Evolutionary conservation across 1,284 basidiomycete species (phyloP).

Genomic region (Takashimella tepidaria): DNA sequence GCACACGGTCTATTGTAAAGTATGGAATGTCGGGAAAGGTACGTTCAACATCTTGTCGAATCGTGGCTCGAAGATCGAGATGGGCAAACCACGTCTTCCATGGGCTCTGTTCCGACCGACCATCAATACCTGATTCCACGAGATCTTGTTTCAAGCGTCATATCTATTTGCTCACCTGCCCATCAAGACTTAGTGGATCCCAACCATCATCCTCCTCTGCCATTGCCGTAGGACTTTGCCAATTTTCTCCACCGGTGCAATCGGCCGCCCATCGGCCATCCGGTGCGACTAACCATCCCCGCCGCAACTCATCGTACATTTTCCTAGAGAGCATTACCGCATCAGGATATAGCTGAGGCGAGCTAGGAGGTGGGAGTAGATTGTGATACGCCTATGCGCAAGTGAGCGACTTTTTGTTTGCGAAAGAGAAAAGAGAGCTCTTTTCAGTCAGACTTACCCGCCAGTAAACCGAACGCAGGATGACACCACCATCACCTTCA

Average conservation of each 20-base stretch:
- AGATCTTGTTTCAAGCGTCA: too few species aligned
- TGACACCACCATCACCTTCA: conserved; percentile 31
- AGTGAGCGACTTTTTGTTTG: not conserved
- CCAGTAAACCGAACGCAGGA: conserved; percentile 47
- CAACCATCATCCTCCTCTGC: conserved; percentile 50
- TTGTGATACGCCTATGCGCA: conserved; percentile 28
- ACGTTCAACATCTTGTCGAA: conserved; percentile 84
- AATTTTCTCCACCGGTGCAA: conserved; percentile 39
- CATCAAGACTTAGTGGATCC: conserved; percentile 79
- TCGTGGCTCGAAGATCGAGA: conserved; percentile 77
- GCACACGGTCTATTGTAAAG: conserved; percentile 69
- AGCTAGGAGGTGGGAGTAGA: conserved; percentile 43
- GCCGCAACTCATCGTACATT: conserved; percentile 42
- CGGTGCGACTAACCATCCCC: conserved; percentile 48
- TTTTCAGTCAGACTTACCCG: conserved; percentile 33
- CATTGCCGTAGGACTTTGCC: not conserved
- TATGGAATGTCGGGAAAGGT: conserved; percentile 91
- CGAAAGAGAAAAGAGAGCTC: too few species aligned
- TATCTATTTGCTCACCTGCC: conserved; percentile 65
- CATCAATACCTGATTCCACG: too few species aligned
- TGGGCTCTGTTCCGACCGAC: conserved; percentile 77
- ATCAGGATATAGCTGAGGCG: conserved; percentile 33
- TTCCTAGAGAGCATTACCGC: conserved; percentile 26
- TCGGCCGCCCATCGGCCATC: conserved; percentile 51
- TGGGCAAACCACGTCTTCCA: conserved; percentile 89